Conservation (phyloP, 805 yeast genomes). For the Cyberlindnera maclurae region DNA sequence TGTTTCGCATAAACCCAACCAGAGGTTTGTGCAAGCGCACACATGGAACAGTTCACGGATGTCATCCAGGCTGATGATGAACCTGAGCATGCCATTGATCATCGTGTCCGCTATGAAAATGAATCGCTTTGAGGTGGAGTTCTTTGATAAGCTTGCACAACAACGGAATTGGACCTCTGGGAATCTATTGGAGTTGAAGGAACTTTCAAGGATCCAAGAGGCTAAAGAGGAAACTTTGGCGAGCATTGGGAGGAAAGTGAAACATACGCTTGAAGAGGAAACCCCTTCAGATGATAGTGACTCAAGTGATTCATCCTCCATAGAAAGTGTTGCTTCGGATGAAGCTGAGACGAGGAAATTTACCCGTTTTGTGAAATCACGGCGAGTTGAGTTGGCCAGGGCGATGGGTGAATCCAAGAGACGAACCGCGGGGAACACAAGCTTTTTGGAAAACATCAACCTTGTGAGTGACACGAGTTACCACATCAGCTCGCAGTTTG, state of each 20-base stretch:
- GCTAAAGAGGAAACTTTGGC: conserved; percentile 4
- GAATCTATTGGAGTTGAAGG: conserved; percentile 6
- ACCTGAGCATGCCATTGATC: conserved; percentile 58
- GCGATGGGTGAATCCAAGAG: background rate
- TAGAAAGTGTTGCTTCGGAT: conserved; percentile 4
- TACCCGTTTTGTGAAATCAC: background rate
- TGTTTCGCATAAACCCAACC: conserved; percentile 45
- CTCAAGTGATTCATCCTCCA: conserved; percentile 2
- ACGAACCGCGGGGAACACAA: background rate
- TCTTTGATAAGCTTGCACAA: conserved; percentile 30
- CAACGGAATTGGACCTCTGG: conserved; percentile 2
- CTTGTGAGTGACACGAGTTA: conserved; percentile 19
- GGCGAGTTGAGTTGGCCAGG: background rate
- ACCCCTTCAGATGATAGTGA: background rate
- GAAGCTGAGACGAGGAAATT: conserved; percentile 1
- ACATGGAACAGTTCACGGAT: conserved; percentile 58
- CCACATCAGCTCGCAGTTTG: conserved; percentile 16
- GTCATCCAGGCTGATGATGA: conserved; percentile 57
- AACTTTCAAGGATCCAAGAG: conserved; percentile 5
- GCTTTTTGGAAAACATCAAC: conserved; percentile 10
- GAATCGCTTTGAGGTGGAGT: conserved; percentile 40
- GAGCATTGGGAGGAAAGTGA: background rate
- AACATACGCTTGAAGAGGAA: background rate
- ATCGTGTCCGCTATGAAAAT: conserved; percentile 57
- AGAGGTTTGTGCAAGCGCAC: conserved; percentile 38